Evolutionary conservation across 176 grass and related monocot species (phyloP).

Genomic region (Carex myosuroides): DNA sequence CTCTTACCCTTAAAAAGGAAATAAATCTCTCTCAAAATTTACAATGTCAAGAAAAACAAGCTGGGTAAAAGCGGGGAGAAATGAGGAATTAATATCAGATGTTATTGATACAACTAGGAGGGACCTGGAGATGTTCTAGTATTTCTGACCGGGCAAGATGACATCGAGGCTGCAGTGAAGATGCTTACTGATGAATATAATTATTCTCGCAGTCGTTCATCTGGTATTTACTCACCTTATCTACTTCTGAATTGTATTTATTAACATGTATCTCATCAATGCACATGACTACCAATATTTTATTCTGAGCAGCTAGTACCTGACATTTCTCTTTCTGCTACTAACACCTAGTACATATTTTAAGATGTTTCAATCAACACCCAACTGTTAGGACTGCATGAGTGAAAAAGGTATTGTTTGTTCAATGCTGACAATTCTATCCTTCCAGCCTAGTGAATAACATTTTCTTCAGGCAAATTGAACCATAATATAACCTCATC

Average conservation of each 20-base stretch:
- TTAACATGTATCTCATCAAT: neutral
- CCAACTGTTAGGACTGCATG: neutral
- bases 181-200: constrained; percentile 68
- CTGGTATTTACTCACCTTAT: constrained; percentile 35
- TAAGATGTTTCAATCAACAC: neutral
- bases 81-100: neutral
- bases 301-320: neutral
- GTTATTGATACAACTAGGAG: constrained; percentile 41
- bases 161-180: constrained; percentile 75
- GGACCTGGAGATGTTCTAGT: constrained; percentile 85
- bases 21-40: neutral
- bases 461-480: neutral
- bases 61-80: neutral
- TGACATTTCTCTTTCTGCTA: neutral
- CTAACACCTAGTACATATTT: neutral
- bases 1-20: neutral
- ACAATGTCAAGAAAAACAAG: neutral
- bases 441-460: neutral
- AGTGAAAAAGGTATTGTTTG: neutral
- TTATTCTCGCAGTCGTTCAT: constrained; percentile 33
- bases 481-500: neutral
- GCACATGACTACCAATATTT: neutral
- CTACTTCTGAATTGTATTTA: constrained; percentile 7
- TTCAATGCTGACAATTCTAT: neutral
- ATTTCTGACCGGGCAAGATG: constrained; percentile 93